Conservation (phyloP, 2,329 filamentous ascomycete species). For the Fusarium neocosmosporiellum region DNA sequence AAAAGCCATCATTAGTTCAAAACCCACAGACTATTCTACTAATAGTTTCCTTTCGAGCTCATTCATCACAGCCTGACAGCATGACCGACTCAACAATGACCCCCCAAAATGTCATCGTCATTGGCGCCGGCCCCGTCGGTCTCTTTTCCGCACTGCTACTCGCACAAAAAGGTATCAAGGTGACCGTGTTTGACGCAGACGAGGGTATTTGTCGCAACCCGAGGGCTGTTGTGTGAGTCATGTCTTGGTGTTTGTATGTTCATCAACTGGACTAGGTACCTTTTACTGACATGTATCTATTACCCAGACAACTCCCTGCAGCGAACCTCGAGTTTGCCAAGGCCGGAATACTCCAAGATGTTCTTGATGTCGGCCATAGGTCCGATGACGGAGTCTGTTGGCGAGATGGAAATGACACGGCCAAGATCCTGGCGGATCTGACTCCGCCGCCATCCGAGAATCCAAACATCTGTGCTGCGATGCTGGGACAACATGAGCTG, state of each 20-base stretch:
- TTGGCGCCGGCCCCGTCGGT: conserved; percentile 4
- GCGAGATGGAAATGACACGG: not conserved
- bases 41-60: not conserved
- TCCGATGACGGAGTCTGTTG: conserved; percentile 5
- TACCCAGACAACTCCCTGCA: conserved; percentile 2
- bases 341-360: conserved; percentile 1
- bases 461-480: conserved; percentile 2
- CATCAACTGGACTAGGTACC: no score
- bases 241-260: not conserved
- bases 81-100: not conserved
- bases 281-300: not conserved
- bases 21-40: not conserved
- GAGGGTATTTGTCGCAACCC: not conserved
- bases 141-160: conserved; percentile 1
- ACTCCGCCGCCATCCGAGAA: not conserved
- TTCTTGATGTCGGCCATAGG: conserved; percentile 3
- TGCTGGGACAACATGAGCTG: conserved; percentile 2
- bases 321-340: not conserved
- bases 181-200: conserved; percentile 1
- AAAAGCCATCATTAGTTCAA: not conserved
- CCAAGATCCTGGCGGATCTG: conserved; percentile 2
- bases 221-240: conserved; percentile 1
- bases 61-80: not conserved
- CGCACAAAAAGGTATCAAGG: not conserved
- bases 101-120: not conserved